These are phyloP conservation scores for Sonneratia alba DNA, from an alignment of 345 rosid species.

Conservation along the genomic window DNA sequence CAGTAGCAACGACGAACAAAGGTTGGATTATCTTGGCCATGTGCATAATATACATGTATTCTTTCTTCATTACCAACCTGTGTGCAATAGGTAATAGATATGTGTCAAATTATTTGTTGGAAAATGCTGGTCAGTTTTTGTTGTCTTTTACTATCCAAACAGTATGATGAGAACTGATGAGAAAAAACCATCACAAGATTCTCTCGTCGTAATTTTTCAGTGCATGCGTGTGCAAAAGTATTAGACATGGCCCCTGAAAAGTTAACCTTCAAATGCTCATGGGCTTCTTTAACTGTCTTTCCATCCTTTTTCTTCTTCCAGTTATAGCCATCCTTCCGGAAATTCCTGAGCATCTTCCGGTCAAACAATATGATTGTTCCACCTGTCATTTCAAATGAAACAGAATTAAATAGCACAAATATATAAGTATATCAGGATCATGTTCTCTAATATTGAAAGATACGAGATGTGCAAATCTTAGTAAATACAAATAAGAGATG, in stretches of 20 bases:
- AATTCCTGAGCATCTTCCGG: slow-evolving; percentile 95
- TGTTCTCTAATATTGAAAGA: not conserved
- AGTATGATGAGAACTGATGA: not conserved
- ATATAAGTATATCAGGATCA: not conserved
- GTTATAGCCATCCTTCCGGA: slow-evolving; percentile 93
- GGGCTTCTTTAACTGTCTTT: slow-evolving; percentile 97
- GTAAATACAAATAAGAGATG: not conserved
- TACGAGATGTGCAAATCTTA: not conserved
- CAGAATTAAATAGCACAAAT: not conserved
- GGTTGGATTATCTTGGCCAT: slow-evolving; percentile 77
- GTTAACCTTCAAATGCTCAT: slow-evolving; percentile 89
- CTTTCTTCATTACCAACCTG: slow-evolving; percentile 55
- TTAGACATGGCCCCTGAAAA: slow-evolving; percentile 1
- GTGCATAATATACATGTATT: slow-evolving; percentile 89
- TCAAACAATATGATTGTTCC: slow-evolving; percentile 72
- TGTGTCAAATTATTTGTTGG: not conserved
- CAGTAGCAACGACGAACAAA: slow-evolving; percentile 98
- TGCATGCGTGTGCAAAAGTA: not conserved
- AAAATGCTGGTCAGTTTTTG: not conserved
- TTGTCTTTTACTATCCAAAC: not conserved
- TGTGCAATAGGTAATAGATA: slow-evolving; percentile 7
- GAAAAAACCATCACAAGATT: not conserved
- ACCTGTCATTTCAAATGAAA: slow-evolving; percentile 38
- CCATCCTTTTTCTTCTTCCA: slow-evolving; percentile 99
- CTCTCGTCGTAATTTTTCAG: not conserved